A percentile compares a stretch with the other conserved stretches of the same genome.
phyloP scores from a whole-genome alignment of 805 yeast genomes.

The Hanseniaspora singularis region DNA sequence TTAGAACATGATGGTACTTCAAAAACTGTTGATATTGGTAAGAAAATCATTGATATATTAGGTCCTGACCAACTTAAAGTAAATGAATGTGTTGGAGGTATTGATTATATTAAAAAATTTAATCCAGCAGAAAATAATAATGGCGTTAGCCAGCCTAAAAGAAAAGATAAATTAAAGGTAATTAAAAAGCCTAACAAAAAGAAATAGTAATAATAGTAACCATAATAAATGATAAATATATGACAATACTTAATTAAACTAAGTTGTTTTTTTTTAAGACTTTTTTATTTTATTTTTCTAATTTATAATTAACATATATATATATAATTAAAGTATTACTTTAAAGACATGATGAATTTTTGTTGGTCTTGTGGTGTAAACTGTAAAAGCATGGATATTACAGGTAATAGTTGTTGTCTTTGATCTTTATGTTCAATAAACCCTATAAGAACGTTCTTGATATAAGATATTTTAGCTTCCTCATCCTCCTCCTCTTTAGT shows the following conservation, averaged over 20 bases:
- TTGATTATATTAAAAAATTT: slow-evolving; percentile 39
- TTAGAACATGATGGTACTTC: slow-evolving; percentile 74
- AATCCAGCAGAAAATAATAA: background rate
- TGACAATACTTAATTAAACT: too few species aligned
- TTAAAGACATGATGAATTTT: slow-evolving; percentile 46
- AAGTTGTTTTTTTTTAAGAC: too few species aligned
- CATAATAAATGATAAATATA: too few species aligned
- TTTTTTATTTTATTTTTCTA: too few species aligned
- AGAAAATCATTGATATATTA: slow-evolving; percentile 44
- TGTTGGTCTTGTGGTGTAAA: slow-evolving; percentile 61
- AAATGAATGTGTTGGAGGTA: slow-evolving; percentile 63
- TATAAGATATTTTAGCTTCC: slow-evolving; percentile 52
- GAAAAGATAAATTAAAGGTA: too few species aligned
- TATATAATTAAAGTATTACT: slow-evolving; percentile 16
- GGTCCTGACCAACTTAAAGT: slow-evolving; percentile 59
- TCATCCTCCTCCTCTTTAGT: slow-evolving; percentile 21
- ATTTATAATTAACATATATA: background rate
- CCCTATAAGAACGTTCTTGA: slow-evolving; percentile 82
- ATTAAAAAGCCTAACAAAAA: too few species aligned
- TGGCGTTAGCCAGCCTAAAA: background rate
- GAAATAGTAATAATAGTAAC: too few species aligned
- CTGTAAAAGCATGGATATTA: slow-evolving; percentile 60
- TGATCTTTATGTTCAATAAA: slow-evolving; percentile 90
- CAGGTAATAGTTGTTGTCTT: slow-evolving; percentile 73
- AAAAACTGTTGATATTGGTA: slow-evolving; percentile 57